Base-by-base conservation (phyloP, 352 stramenopile genomes). In the Phytophthora citrophthora region DNA sequence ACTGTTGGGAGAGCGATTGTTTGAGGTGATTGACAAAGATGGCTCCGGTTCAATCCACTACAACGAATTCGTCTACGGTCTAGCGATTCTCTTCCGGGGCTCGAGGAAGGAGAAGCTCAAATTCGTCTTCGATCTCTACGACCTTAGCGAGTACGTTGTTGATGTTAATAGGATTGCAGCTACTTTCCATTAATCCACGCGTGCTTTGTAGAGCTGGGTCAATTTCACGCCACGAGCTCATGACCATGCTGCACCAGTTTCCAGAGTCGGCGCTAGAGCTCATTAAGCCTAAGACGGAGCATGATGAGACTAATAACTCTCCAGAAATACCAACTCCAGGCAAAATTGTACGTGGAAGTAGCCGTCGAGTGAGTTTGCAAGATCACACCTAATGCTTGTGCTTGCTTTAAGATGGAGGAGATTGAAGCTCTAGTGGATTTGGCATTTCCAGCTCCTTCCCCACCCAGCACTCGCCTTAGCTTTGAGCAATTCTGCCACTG, bases 91-190 rank as follows among this genome's bases (percentile, higher is more conserved):
- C 12, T 86, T 89, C 43, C 82, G 91, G 36, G 94, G 94, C 1
- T 92, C 88, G 26, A 76, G 77, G 36, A 92, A 96, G 39, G 92
- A 98, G 59, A 97, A 97, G 32, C 82, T 98, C 50, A 89, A 95
- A 61, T 96, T 98, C 57, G 89, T 98, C 44, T 98, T 98, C 54
- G 88, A 97, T 51, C 77, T 98, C 44, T 97, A 97, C 70, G 94
- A 98, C 56, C 77, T 97, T 23, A 90, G 79, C 72, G 81, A 88
- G 79, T 93, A 68, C 20, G 43, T 49, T n/a, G 15, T 29, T 24
- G 15, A 20, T 20, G 20, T 20, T 20, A 15, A 29, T 31, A 7
- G 29, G 29, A 10, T 10, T 4, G 9, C 51, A 15, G 29, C 38
- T 45, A 16, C 20, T 48, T 48, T 27, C 24, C 24, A 39, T 75